A percentile compares a stretch with the other conserved stretches of the same genome.
phyloP scores from a whole-genome alignment of 2,329 filamentous ascomycete species.

The Alternaria brassicicola region DNA sequence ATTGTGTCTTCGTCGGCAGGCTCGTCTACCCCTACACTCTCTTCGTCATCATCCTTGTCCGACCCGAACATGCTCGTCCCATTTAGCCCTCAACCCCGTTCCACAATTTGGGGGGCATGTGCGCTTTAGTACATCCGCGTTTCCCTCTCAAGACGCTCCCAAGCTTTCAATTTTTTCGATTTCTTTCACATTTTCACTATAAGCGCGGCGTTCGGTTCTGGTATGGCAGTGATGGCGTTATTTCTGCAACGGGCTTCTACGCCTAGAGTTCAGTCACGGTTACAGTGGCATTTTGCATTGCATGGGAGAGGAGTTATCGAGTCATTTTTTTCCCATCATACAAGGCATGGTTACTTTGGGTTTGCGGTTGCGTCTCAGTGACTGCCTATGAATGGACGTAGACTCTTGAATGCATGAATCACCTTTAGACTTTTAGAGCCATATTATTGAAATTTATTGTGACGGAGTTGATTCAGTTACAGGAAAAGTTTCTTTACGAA shows the following conservation, averaged over 20 bases:
- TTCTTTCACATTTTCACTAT: constrained; percentile 14
- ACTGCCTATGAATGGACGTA: neutral
- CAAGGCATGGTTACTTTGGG: neutral
- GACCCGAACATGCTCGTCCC: neutral
- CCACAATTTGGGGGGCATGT: neutral
- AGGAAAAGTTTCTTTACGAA: too few relatives aligned
- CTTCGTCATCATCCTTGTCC: neutral
- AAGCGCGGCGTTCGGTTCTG: constrained; percentile 35
- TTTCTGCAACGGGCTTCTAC: neutral
- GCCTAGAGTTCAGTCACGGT: constrained; percentile 6
- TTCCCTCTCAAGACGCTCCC: neutral
- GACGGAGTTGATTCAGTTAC: too few relatives aligned
- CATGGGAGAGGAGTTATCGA: constrained; percentile 25
- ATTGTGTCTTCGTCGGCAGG: neutral
- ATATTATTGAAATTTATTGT: too few relatives aligned
- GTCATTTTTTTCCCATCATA: constrained; percentile 5
- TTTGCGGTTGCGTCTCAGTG: neutral
- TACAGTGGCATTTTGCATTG: constrained; percentile 22
- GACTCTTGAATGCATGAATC: neutral
- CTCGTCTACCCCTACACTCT: neutral
- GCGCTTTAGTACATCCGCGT: constrained; percentile 11
- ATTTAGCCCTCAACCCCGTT: neutral
- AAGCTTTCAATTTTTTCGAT: constrained; percentile 1
- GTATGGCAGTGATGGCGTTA: constrained; percentile 11
- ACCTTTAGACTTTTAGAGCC: neutral